phyloP scores from a whole-genome alignment of 2,329 filamentous ascomycete genomes.

The Didymella keratinophila region DNA sequence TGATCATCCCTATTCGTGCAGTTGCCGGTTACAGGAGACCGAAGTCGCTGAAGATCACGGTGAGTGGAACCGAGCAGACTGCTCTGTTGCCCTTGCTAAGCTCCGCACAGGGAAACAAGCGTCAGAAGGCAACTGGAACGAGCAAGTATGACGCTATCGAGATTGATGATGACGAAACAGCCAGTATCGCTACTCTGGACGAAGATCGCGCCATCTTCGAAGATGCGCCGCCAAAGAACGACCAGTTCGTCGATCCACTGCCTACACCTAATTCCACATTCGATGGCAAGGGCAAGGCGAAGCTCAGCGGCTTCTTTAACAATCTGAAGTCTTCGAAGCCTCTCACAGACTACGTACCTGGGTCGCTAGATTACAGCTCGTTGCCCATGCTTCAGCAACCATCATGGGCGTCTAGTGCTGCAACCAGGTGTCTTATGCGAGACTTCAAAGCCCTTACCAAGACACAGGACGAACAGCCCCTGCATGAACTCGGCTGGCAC shows the following conservation, averaged over 20 bases:
- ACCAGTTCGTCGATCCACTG: slow-evolving; percentile 26
- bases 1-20: slow-evolving; percentile 63
- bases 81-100: slow-evolving; percentile 16
- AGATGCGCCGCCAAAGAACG: slow-evolving; percentile 21
- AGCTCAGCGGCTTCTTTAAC: slow-evolving; percentile 32
- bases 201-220: slow-evolving; percentile 58
- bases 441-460: slow-evolving; percentile 71
- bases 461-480: slow-evolving; percentile 67
- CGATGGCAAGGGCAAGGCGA: slow-evolving; percentile 40
- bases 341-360: slow-evolving; percentile 71
- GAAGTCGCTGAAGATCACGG: slow-evolving; percentile 27
- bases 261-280: slow-evolving; percentile 38
- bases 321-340: slow-evolving; percentile 36
- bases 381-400: slow-evolving; percentile 73
- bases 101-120: slow-evolving; percentile 31
- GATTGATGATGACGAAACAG: slow-evolving; percentile 51
- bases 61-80: slow-evolving; percentile 9
- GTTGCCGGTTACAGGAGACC: slow-evolving; percentile 56
- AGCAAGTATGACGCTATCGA: slow-evolving; percentile 49
- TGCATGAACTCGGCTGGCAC: slow-evolving; percentile 81
- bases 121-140: slow-evolving; percentile 40
- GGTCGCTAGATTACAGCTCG: slow-evolving; percentile 66
- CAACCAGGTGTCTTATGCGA: slow-evolving; percentile 68
- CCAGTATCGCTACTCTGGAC: slow-evolving; percentile 59
- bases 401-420: slow-evolving; percentile 67